Evolutionary conservation across 1,139 yeast genomes (phyloP).

Genomic region (Sugiyamaella novakii): DNA sequence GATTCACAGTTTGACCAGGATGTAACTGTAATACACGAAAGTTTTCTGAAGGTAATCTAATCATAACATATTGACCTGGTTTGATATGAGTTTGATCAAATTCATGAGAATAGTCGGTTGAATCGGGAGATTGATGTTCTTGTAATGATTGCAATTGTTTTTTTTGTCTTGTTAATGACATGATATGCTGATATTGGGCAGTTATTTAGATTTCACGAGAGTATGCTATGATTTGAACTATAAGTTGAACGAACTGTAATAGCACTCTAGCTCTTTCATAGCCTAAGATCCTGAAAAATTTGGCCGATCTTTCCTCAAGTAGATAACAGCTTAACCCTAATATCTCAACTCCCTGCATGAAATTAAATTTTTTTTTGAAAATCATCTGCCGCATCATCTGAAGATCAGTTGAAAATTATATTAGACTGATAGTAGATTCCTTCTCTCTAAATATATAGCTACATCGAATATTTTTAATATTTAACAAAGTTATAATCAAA

Average conservation of each 20-base stretch:
- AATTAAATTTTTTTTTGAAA: conserved; percentile 20
- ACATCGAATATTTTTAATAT: no score
- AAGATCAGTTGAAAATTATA: no score
- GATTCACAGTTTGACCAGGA: conserved; percentile 59
- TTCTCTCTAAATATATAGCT: no score
- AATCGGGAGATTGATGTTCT: neutral
- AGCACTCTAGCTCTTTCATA: no score
- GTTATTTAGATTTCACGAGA: no score
- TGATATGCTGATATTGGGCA: neutral
- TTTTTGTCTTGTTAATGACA: conserved; percentile 9
- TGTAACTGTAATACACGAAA: conserved; percentile 67
- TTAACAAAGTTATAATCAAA: no score
- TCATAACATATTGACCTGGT: conserved; percentile 60
- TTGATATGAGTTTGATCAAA: conserved; percentile 38
- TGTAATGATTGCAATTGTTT: conserved; percentile 10
- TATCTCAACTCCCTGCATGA: conserved; percentile 17
- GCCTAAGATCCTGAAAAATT: conserved; percentile 16
- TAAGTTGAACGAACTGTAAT: no score
- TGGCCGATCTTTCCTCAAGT: conserved; percentile 12
- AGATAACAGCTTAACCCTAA: neutral
- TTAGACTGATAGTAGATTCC: no score
- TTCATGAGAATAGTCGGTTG: conserved; percentile 12
- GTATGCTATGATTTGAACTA: no score
- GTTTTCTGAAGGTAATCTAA: conserved; percentile 80
- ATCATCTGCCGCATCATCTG: neutral